These are phyloP conservation scores for Umbelopsis isabellina DNA, from an alignment of 192 early-diverging fungal species.

Conservation along the genomic window DNA sequence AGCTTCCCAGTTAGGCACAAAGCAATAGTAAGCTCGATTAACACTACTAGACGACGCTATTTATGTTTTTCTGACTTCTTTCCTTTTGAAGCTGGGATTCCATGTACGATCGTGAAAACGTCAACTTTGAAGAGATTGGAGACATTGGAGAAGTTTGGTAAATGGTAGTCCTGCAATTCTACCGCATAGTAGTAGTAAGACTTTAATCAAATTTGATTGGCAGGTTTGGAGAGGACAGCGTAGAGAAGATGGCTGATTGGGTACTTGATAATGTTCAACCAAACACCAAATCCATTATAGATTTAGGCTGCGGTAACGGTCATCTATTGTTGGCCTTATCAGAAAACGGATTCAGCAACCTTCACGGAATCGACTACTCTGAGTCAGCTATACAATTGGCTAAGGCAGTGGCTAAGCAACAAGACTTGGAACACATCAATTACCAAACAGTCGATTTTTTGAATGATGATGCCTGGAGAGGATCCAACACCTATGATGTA, in stretches of 20 bases:
- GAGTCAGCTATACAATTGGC: slow-evolving; percentile 75
- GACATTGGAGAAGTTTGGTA: slow-evolving; percentile 94
- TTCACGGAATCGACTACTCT: slow-evolving; percentile 89
- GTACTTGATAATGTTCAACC: slow-evolving; percentile 50
- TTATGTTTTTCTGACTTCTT: slow-evolving; percentile 5
- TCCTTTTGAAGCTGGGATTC: slow-evolving; percentile 71
- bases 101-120: slow-evolving; percentile 78
- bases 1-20: slow-evolving; percentile 62
- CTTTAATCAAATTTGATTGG: not conserved
- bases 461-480: slow-evolving; percentile 44
- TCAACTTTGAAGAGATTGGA: slow-evolving; percentile 78
- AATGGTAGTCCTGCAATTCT: not conserved
- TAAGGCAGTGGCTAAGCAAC: slow-evolving; percentile 58
- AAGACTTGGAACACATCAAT: slow-evolving; percentile 46
- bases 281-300: slow-evolving; percentile 56
- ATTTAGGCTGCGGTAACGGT: slow-evolving; percentile 94
- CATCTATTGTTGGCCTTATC: slow-evolving; percentile 82
- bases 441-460: slow-evolving; percentile 67
- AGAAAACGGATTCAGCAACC: slow-evolving; percentile 66
- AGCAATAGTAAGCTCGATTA: slow-evolving; percentile 54
- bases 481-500: slow-evolving; percentile 46
- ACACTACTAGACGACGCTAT: not conserved
- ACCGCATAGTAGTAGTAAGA: not conserved
- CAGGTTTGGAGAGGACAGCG: slow-evolving; percentile 85
- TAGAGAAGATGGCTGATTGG: slow-evolving; percentile 89